These are phyloP conservation scores for Paramecium primaurelia DNA, from an alignment of 73 alveolate species.

Conservation along the genomic window DNA sequence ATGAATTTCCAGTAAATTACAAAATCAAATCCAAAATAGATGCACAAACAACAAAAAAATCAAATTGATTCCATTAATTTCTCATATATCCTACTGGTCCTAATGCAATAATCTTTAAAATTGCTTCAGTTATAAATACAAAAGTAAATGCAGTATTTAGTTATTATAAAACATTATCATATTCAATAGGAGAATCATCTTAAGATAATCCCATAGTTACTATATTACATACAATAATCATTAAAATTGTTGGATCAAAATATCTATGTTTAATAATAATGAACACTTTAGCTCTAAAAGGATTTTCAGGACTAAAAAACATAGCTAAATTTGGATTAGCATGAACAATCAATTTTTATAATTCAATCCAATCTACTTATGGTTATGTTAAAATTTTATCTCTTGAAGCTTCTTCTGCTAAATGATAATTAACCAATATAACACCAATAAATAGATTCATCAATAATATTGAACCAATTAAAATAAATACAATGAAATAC, in stretches of 20 bases:
- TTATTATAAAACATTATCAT: slow-evolving; percentile 46
- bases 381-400: slow-evolving; percentile 57
- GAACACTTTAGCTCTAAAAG: slow-evolving; percentile 65
- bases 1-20: slow-evolving; percentile 68
- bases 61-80: slow-evolving; percentile 88
- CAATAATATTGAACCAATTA: slow-evolving; percentile 90
- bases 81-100: slow-evolving; percentile 75
- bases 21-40: slow-evolving; percentile 76
- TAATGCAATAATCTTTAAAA: slow-evolving; percentile 77
- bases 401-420: slow-evolving; percentile 71
- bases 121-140: slow-evolving; percentile 76
- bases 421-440: slow-evolving; percentile 88
- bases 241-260: slow-evolving; percentile 87
- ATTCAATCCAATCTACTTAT: slow-evolving; percentile 71
- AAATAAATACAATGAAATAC: slow-evolving; percentile 79
- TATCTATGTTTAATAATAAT: slow-evolving; percentile 51
- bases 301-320: slow-evolving; percentile 55
- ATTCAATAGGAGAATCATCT: slow-evolving; percentile 72
- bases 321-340: slow-evolving; percentile 73
- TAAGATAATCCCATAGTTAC: slow-evolving; percentile 84
- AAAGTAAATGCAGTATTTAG: slow-evolving; percentile 69
- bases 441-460: slow-evolving; percentile 95
- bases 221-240: slow-evolving; percentile 87
- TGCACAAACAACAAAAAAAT: slow-evolving; percentile 83
- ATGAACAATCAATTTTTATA: slow-evolving; percentile 64